Conservation (phyloP, 228 moss, liverwort and hornwort genomes). For the Sphagnum fallax region DNA sequence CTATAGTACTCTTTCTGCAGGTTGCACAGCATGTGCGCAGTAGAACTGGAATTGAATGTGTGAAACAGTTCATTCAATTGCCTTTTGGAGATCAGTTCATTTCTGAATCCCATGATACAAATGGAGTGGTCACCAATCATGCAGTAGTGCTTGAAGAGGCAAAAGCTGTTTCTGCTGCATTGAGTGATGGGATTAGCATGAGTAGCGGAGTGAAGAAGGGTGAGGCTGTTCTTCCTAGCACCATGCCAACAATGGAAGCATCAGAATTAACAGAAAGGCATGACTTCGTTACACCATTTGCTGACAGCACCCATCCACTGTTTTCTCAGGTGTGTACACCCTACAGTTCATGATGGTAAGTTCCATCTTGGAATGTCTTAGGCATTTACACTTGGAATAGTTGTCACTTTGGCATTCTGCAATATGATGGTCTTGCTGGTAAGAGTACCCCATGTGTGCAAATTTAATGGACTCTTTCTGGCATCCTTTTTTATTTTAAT, state of each 20-base stretch:
- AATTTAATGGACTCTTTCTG: too few species aligned
- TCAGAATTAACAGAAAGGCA: constrained; percentile 9
- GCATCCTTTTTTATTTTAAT: too few species aligned
- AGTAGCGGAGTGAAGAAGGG: not conserved
- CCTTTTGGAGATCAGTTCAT: constrained; percentile 71
- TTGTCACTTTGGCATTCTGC: not conserved
- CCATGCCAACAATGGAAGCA: constrained; percentile 3
- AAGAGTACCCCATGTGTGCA: too few species aligned
- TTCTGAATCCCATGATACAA: constrained; percentile 26
- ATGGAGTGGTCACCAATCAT: constrained; percentile 3
- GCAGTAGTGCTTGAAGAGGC: constrained; percentile 5
- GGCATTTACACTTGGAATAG: not conserved
- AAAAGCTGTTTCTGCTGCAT: not conserved
- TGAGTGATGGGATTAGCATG: not conserved
- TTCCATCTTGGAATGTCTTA: not conserved
- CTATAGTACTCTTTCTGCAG: constrained; percentile 7
- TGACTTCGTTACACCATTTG: constrained; percentile 58
- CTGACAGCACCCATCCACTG: constrained; percentile 79
- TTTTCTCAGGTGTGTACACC: constrained; percentile 57
- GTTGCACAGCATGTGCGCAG: constrained; percentile 70
- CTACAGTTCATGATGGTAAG: not conserved
- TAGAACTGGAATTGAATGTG: constrained; percentile 63
- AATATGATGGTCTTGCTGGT: not conserved
- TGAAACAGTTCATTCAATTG: constrained; percentile 69
- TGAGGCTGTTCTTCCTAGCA: not conserved